These are phyloP conservation scores for Macrocystidia cucumis DNA, from an alignment of 1,284 basidiomycete species.

Conservation along the genomic window DNA sequence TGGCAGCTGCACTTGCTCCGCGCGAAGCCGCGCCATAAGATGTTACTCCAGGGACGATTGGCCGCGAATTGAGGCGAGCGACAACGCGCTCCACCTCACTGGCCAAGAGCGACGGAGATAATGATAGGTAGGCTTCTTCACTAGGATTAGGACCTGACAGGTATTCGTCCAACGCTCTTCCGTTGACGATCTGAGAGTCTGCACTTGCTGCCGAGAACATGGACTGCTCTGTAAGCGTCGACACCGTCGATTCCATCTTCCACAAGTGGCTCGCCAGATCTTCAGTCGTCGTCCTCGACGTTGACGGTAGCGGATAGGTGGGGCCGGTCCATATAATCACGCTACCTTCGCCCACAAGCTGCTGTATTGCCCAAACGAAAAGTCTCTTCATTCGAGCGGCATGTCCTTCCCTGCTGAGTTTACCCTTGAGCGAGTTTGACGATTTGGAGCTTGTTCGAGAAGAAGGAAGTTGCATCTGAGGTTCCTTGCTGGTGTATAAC, in stretches of 20 bases:
- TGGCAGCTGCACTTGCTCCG: slow-evolving; percentile 42
- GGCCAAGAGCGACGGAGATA: slow-evolving; percentile 44
- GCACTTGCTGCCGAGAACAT: slow-evolving; percentile 16
- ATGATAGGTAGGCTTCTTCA: slow-evolving; percentile 60
- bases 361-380: slow-evolving; percentile 53
- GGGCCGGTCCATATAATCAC: slow-evolving; percentile 63
- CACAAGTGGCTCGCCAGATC: slow-evolving; percentile 32
- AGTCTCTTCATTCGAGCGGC: slow-evolving; percentile 51
- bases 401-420: slow-evolving; percentile 15
- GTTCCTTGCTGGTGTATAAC: slow-evolving; percentile 25
- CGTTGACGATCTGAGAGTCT: slow-evolving; percentile 17
- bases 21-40: no score
- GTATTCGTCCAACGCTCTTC: slow-evolving; percentile 32
- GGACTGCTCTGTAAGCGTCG: slow-evolving; percentile 20
- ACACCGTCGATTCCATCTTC: slow-evolving; percentile 26
- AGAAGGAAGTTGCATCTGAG: not conserved
- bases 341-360: slow-evolving; percentile 57
- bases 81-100: slow-evolving; percentile 36
- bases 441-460: slow-evolving; percentile 10
- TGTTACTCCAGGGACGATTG: no score
- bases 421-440: slow-evolving; percentile 6
- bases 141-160: slow-evolving; percentile 51
- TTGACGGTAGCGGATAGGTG: slow-evolving; percentile 19
- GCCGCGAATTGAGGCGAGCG: no score
- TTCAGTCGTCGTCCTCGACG: no score